A percentile compares a stretch with the other conserved stretches of the same genome.
Conservation (phyloP, 2,329 filamentous ascomycete genomes). For the Zasmidium cellare region DNA sequence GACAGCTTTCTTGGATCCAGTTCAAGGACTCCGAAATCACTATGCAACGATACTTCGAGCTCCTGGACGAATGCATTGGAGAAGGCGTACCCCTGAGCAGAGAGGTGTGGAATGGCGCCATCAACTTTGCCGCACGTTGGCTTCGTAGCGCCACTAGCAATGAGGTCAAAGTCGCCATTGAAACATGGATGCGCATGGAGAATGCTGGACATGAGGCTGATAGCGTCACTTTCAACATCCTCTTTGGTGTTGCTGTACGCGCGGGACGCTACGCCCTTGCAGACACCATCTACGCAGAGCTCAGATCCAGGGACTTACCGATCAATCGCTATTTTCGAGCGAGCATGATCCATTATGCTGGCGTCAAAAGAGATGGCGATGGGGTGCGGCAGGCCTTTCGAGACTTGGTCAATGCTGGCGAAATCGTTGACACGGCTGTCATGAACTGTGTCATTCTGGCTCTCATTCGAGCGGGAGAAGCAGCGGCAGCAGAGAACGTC, state of each 20-base stretch:
- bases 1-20: slow-evolving; percentile 65
- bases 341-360: slow-evolving; percentile 80
- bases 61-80: slow-evolving; percentile 79
- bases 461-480: slow-evolving; percentile 74
- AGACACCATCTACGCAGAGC: slow-evolving; percentile 81
- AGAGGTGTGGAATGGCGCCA: slow-evolving; percentile 79
- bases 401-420: slow-evolving; percentile 78
- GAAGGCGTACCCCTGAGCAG: slow-evolving; percentile 67
- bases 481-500: slow-evolving; percentile 72
- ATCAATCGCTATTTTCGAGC: slow-evolving; percentile 81
- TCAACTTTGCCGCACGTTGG: slow-evolving; percentile 75
- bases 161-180: slow-evolving; percentile 68
- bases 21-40: slow-evolving; percentile 52
- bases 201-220: slow-evolving; percentile 64
- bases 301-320: slow-evolving; percentile 66
- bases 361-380: slow-evolving; percentile 70
- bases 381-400: slow-evolving; percentile 76
- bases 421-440: slow-evolving; percentile 83
- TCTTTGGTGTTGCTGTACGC: slow-evolving; percentile 87
- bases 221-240: slow-evolving; percentile 85
- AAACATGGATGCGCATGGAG: slow-evolving; percentile 91
- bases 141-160: slow-evolving; percentile 58
- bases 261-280: slow-evolving; percentile 80
- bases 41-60: slow-evolving; percentile 79
- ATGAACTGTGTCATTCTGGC: slow-evolving; percentile 84